phyloP scores from a whole-genome alignment of 2,329 filamentous ascomycete species.

The Aspergillus sp. region DNA sequence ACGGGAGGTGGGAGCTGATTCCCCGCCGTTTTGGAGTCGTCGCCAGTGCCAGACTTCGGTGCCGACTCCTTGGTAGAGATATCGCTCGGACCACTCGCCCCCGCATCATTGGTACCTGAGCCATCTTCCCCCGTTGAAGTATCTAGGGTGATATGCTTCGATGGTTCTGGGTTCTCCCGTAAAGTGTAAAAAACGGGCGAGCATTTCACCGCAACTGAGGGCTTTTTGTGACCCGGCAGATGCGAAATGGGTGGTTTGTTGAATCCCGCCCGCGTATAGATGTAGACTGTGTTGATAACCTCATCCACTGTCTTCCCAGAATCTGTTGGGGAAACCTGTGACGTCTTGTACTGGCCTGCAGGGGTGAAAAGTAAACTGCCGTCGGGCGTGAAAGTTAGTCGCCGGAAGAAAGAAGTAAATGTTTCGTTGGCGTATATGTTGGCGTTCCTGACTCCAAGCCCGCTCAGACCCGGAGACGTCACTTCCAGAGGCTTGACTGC shows the following conservation, averaged over 20 bases:
- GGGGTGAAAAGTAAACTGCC: slow-evolving; percentile 92
- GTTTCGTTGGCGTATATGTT: slow-evolving; percentile 96
- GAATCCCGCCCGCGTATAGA: slow-evolving; percentile 93
- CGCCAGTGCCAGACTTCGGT: slow-evolving; percentile 43
- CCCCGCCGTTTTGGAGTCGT: slow-evolving; percentile 53
- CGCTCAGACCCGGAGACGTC: slow-evolving; percentile 70
- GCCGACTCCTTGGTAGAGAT: slow-evolving; percentile 72
- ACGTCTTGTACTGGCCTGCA: slow-evolving; percentile 89
- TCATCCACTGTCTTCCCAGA: slow-evolving; percentile 75
- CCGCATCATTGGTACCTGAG: slow-evolving; percentile 78
- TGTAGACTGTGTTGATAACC: slow-evolving; percentile 94
- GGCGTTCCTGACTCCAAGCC: slow-evolving; percentile 73
- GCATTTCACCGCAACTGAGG: slow-evolving; percentile 91
- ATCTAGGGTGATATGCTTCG: slow-evolving; percentile 90
- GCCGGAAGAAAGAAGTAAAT: slow-evolving; percentile 92
- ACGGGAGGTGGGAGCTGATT: slow-evolving; percentile 60
- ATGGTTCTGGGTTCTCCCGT: slow-evolving; percentile 65
- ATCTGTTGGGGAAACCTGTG: slow-evolving; percentile 67
- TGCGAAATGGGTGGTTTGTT: slow-evolving; percentile 96
- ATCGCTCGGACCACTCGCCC: slow-evolving; percentile 52
- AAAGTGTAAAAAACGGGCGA: slow-evolving; percentile 87
- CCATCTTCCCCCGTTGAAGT: slow-evolving; percentile 84
- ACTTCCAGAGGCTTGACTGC: slow-evolving; percentile 93
- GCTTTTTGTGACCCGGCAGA: slow-evolving; percentile 95
- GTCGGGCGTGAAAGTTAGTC: slow-evolving; percentile 91